phyloP scores from a whole-genome alignment of 768 basidiomycete species.

The Boletus edulis region DNA sequence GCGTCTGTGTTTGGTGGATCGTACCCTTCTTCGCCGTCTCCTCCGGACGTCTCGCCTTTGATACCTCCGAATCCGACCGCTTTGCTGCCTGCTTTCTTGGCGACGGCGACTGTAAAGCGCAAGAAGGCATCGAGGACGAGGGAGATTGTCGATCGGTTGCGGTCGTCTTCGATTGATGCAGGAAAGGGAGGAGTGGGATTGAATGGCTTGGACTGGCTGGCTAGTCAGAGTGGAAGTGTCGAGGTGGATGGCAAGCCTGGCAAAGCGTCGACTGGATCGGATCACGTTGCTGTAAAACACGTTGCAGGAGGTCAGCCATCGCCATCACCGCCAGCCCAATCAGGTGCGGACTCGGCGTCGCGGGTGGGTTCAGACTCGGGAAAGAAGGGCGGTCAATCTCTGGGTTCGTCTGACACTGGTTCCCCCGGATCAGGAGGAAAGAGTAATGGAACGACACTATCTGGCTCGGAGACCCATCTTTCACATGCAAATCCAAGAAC shows the following conservation, averaged over 20 bases:
- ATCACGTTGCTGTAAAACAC: constrained; percentile 3
- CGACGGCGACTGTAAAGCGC: constrained; percentile 17
- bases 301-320: neutral
- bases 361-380: constrained; percentile 2
- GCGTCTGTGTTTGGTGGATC: constrained; percentile 7
- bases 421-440: neutral
- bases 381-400: neutral
- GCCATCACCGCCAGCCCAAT: constrained; percentile 1
- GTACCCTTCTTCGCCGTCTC: constrained; percentile 8
- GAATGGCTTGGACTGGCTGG: constrained; percentile 17
- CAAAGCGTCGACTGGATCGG: neutral
- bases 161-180: constrained; percentile 24
- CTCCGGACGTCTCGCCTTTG: neutral
- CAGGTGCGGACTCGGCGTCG: neutral
- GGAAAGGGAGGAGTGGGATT: constrained; percentile 11
- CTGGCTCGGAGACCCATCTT: neutral
- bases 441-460: neutral
- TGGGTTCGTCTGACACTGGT: neutral
- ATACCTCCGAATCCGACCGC: constrained; percentile 10
- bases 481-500: neutral
- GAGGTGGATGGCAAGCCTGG: constrained; percentile 6
- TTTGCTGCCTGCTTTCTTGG: constrained; percentile 24
- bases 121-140: constrained; percentile 29
- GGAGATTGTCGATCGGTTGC: constrained; percentile 29
- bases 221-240: neutral